Base-by-base conservation (phyloP, 2,329 filamentous ascomycete genomes). In the Hymenoscyphus linearis region DNA sequence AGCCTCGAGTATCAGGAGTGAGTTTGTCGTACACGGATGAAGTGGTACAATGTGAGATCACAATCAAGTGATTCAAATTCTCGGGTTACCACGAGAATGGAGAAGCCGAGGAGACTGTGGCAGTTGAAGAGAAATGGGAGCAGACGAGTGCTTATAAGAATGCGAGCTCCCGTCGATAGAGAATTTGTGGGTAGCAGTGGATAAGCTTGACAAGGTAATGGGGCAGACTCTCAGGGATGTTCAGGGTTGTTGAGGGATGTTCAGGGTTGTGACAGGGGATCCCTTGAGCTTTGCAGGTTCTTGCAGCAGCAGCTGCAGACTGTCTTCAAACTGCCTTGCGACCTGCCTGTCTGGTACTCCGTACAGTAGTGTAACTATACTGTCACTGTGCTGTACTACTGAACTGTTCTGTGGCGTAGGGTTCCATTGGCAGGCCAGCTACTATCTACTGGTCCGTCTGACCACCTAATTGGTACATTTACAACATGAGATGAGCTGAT, bases 281-380 rank as follows among this genome's bases (percentile, higher is more conserved):
- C 2, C 40, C n/a, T 47, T 18, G n/a, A 47, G 40, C 18, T 25
- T 22, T 12, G 10, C 55, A 47, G 12, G 4, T 25, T n/a, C 27
- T 25, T 31, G 10, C 31, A 9, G 10, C 5, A 5, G 2, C 9
- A 31, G 27, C 27, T n/a, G n/a, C n/a, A n/a, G n/a, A n/a, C n/a
- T n/a, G n/a, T n/a, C n/a, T n/a, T n/a, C n/a, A n/a, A n/a, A n/a
- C n/a, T n/a, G n/a, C n/a, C n/a, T 31, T 31, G 12, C 26, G 37
- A 57, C 36, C 25, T 57, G 40, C 36, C 55, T 37, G 37, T 57
- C 55, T 14, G 14, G 36, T 57, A 37, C 37, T 44, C 37, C 37
- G 22, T 44, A 3, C 37, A 18, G 22, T 18, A n/a, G 37, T 16
- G 37, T 44, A 44, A 9, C 37, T n/a, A 44, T 44, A 18, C 18